A percentile compares a stretch with the other conserved stretches of the same genome.
Evolutionary conservation across 1,284 basidiomycete species (phyloP).

Genomic region (Ganoderma sp.): DNA sequence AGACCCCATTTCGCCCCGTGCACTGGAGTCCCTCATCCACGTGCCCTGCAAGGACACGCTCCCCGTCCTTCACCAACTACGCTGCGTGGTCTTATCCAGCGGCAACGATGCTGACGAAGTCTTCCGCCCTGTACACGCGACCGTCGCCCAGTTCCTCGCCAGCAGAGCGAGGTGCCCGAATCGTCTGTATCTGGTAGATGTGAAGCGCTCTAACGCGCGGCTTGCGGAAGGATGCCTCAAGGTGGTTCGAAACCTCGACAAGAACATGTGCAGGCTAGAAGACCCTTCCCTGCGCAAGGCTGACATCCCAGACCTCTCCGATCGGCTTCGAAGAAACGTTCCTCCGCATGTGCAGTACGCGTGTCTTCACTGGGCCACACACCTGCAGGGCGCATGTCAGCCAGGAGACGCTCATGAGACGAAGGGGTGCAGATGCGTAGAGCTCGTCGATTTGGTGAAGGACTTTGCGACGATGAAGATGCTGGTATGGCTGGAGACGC

Average conservation of each 20-base stretch:
- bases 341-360: conserved; percentile 17
- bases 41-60: conserved; percentile 1
- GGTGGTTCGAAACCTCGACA: conserved; percentile 3
- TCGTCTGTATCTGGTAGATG: conserved; percentile 19
- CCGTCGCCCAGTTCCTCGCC: conserved; percentile 25
- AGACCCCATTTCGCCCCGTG: conserved; percentile 17
- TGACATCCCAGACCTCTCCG: conserved; percentile 5
- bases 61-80: conserved; percentile 19
- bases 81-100: conserved; percentile 14
- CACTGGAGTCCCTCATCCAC: conserved; percentile 12
- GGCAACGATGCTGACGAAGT: conserved; percentile 6
- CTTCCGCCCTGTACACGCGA: conserved; percentile 19
- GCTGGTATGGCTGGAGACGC: conserved; percentile 14
- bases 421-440: not conserved
- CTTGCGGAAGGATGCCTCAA: conserved; percentile 21
- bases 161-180: conserved; percentile 16
- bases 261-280: conserved; percentile 10
- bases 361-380: conserved; percentile 18
- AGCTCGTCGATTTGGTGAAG: not conserved
- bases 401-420: not conserved
- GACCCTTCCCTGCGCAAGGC: conserved; percentile 6
- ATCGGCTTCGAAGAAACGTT: not conserved
- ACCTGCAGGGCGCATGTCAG: conserved; percentile 7
- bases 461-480: conserved; percentile 8
- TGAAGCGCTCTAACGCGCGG: conserved; percentile 6